Base-by-base conservation (phyloP, 768 basidiomycete genomes). In the Suillus paluster region DNA sequence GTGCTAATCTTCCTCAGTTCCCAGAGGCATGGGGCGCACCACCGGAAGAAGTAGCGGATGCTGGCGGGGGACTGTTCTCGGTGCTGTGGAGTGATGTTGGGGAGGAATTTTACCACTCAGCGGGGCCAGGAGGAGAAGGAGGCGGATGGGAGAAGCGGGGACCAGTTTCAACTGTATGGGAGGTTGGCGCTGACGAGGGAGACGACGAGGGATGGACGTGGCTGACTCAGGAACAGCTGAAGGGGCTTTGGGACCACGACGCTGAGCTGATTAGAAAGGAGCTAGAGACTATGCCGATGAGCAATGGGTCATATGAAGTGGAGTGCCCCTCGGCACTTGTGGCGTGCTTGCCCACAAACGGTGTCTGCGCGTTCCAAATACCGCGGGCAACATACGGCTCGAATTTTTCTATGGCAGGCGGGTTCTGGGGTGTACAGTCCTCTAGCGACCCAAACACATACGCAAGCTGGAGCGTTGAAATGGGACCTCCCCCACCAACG, bases 41-140 rank as follows among this genome's bases (percentile, higher is more conserved):
- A 34, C 85, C 85, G 1, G 63, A 67, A 1, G 67, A 68, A 27
- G 74, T 79, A 3, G 49, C 66, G 2, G 70, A 69, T 2, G 70
- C 75, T 2, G 80, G 80, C 12, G 75, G 80, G 52, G 86, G 73
- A 1, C 57, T 63, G 34, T 83, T 86, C 65, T 86, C 84, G 3
- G 71, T 77, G n/a, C 75, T 87, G n/a, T 86, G 82, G 72, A 86
- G 82, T 64, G 86, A 86, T 59, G 72, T 86, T 36, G 85, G 85
- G 11, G 59, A 62, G 7, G 63, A 70, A 2, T 84, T 85, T 69
- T 87, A 87, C 71, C 65, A 60, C 27, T 59, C 63, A 7, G 77
- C 79, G 49, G 84, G 83, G 0, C 78, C 79, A 2, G 70, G 66
- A 5, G 63, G 58, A 6, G 66, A 64, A 6, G 61, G 58, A 7